Evolutionary conservation across 495 filamentous ascomycete species (phyloP), one percentile per base, ranked within the genome.

Genomic region (Penicillium goetzii): DNA sequence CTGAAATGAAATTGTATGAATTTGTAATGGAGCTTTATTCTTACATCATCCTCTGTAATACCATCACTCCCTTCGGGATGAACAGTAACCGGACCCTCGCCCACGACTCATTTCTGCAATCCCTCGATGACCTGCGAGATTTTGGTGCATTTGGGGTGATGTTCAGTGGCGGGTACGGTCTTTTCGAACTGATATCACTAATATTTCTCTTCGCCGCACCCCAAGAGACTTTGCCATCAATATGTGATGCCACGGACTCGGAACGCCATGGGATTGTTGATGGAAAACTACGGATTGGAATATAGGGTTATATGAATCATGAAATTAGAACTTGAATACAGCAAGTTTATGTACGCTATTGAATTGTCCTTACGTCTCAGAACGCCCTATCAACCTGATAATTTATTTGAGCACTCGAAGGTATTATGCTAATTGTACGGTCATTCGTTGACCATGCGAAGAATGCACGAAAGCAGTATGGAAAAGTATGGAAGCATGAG

Each of bases 141-240:
- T 21, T 52, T n/a, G 49, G 49, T 14, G 49, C 49, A 14, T 52
- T 52, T 30, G 49, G 49, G 8, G 49, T 52, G 12, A 52, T 52
- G 49, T 52, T 52, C 28, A 14, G 49, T 52, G 49, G 49, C 2
- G 49, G 25, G 0, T 25, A 52, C 15, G n/a, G 26, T n/a, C 28
- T 52, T 7, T 52, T 52, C 25, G 49, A 52, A 17, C 9, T 52
- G 0, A 26, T 52, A 1, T 52, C 49, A 7, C 32, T 17, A n/a
- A n/a, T 52, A 32, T 52, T 25, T 28, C 49, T 52, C 11, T 52
- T 52, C 17, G 49, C 49, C 28, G 49, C 25, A 8, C 25, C 28
- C 4, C 25, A 52, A 28, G 49, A 30, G 4, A 17, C 25, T 7
- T 8, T 30, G 3, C 49, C 21, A 0, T 32, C n/a, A 26, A 17